Percentiles rank a stretch among this genome's conserved stretches.
Evolutionary conservation across 257 asterid genomes (phyloP).

Genomic region (Rhazya stricta): DNA sequence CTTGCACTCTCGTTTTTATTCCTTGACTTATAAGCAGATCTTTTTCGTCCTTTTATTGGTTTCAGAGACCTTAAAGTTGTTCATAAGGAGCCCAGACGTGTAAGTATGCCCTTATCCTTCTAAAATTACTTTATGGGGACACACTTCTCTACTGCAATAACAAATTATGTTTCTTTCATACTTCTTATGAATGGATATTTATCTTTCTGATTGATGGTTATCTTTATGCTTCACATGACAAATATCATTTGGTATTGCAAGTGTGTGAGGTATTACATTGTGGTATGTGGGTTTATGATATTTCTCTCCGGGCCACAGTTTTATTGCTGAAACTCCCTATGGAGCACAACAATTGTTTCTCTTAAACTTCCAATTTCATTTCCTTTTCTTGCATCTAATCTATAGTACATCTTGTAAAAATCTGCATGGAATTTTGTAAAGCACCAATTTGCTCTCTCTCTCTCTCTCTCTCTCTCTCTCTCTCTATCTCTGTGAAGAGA

Average conservation of each 20-base stretch:
- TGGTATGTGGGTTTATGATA: not conserved
- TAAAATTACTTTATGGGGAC: not conserved
- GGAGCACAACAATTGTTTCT: not conserved
- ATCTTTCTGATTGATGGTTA: not conserved
- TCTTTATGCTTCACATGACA: not conserved
- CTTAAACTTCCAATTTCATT: not conserved
- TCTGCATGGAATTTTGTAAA: not conserved
- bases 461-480: not conserved
- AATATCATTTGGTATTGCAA: not conserved
- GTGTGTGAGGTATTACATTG: not conserved
- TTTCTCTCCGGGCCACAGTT: not conserved
- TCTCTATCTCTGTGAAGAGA: not conserved
- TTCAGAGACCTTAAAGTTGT: constrained; percentile 64
- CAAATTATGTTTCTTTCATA: not conserved
- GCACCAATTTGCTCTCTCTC: not conserved
- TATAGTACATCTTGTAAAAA: not conserved
- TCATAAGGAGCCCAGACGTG: constrained; percentile 75
- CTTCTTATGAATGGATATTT: not conserved
- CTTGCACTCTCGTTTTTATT: constrained; percentile 13
- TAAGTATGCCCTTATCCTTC: constrained; percentile 33
- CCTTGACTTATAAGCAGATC: constrained; percentile 56
- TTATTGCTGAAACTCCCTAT: not conserved
- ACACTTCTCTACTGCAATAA: not conserved
- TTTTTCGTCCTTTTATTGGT: constrained; percentile 79
- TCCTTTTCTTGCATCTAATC: not conserved